Evolutionary conservation across 2,329 filamentous ascomycete genomes (phyloP).

Genomic region (Trichoderma brevicompactum): DNA sequence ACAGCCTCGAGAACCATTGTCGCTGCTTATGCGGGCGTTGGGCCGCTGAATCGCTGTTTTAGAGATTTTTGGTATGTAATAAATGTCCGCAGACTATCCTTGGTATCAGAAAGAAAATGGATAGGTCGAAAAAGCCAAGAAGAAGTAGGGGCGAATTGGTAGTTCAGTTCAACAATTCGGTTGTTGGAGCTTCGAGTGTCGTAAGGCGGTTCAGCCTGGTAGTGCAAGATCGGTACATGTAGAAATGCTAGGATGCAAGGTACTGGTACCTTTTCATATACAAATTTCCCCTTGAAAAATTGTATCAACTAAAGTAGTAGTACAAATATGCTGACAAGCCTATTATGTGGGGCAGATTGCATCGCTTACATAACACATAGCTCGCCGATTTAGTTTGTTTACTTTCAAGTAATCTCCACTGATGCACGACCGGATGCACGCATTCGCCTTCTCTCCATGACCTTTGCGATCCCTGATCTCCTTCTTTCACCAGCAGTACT

Average conservation of each 20-base stretch:
- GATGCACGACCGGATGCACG: slow-evolving; percentile 6
- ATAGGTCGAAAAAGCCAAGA: background rate
- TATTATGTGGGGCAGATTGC: background rate
- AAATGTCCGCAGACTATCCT: background rate
- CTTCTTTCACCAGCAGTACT: slow-evolving; percentile 21
- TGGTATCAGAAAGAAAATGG: slow-evolving; percentile 3
- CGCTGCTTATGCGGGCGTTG: slow-evolving; percentile 44
- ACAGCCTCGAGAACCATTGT: slow-evolving; percentile 98
- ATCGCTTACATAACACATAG: slow-evolving; percentile 5
- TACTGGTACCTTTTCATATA: background rate
- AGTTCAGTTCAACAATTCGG: background rate
- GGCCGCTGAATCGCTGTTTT: background rate
- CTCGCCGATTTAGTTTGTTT: slow-evolving; percentile 20
- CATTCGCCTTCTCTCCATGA: slow-evolving; percentile 7
- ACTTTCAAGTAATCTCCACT: slow-evolving; percentile 12
- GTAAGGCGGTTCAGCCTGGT: slow-evolving; percentile 55
- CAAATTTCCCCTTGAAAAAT: rapidly evolving
- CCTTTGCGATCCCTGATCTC: slow-evolving; percentile 1
- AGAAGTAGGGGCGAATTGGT: background rate
- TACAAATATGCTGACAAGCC: background rate
- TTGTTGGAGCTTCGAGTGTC: slow-evolving; percentile 40
- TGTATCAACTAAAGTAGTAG: background rate
- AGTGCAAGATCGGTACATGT: slow-evolving; percentile 17
- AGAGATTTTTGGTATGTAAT: background rate
- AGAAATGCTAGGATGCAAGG: background rate